These are phyloP conservation scores for Lophiotrema nucula DNA, from an alignment of 495 filamentous ascomycete species.

Conservation along the genomic window DNA sequence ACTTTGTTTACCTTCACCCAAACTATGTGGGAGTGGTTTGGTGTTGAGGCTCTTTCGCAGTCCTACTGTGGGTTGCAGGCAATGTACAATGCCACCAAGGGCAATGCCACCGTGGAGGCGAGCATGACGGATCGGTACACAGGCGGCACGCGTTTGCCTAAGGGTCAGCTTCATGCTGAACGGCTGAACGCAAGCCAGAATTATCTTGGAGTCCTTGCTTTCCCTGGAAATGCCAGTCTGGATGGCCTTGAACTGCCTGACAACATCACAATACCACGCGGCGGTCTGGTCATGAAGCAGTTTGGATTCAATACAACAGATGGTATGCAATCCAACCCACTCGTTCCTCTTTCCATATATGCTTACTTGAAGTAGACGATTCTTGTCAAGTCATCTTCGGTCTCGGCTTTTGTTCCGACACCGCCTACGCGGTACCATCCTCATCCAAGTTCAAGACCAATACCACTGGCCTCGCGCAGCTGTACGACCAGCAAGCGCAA, in stretches of 20 bases:
- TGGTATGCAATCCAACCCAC: conserved; percentile 51
- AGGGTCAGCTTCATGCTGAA: conserved; percentile 81
- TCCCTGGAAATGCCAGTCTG: conserved; percentile 53
- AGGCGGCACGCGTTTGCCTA: conserved; percentile 55
- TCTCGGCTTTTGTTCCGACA: conserved; percentile 77
- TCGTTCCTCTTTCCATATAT: conserved; percentile 13
- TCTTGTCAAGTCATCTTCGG: conserved; percentile 86
- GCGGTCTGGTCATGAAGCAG: conserved; percentile 67
- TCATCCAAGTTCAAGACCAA: conserved; percentile 56
- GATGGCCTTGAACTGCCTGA: background rate
- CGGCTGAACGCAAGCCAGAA: conserved; percentile 66
- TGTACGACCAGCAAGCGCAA: conserved; percentile 60
- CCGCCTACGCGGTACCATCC: conserved; percentile 86
- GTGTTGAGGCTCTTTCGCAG: conserved; percentile 57
- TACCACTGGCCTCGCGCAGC: conserved; percentile 52
- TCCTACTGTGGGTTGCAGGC: conserved; percentile 51
- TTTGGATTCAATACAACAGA: conserved; percentile 73
- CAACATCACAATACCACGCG: conserved; percentile 45
- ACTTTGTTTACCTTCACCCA: conserved; percentile 74
- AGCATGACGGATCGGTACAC: conserved; percentile 67
- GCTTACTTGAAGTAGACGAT: conserved; percentile 40
- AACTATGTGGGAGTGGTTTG: conserved; percentile 52
- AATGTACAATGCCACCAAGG: conserved; percentile 34
- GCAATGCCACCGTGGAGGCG: conserved; percentile 49
- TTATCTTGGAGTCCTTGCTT: conserved; percentile 71